Evolutionary conservation across 192 early-diverging fungal species (phyloP).

Genomic region (Funneliformis geosporum): DNA sequence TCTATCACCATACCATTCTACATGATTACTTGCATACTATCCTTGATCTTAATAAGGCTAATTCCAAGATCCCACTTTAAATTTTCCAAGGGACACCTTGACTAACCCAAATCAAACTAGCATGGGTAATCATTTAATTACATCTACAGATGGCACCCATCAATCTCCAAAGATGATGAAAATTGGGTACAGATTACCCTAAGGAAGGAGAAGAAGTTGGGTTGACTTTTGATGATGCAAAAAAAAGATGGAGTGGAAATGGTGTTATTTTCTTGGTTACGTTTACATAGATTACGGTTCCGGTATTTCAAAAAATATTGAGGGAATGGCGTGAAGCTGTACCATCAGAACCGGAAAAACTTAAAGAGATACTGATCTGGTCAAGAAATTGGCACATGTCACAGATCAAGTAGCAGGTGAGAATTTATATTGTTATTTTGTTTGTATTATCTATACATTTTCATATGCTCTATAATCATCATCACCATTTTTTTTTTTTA

Average conservation of each 20-base stretch:
- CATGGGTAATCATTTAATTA: background rate
- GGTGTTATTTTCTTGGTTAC: too few species aligned
- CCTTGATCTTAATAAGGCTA: constrained; percentile 34
- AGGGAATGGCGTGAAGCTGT: background rate
- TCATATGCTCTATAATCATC: too few species aligned
- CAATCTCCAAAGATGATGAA: background rate
- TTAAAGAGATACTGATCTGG: background rate
- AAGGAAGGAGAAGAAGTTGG: too few species aligned
- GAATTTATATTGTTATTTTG: too few species aligned
- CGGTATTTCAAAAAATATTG: background rate
- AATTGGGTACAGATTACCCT: background rate
- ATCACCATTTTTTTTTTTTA: too few species aligned
- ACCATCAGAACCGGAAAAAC: background rate
- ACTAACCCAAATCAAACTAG: background rate
- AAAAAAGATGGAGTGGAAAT: too few species aligned
- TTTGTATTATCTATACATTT: background rate
- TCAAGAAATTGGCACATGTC: background rate
- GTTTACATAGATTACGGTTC: background rate
- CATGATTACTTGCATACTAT: constrained; percentile 52
- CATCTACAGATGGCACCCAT: background rate
- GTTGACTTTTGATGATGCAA: too few species aligned
- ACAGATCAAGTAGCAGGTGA: background rate
- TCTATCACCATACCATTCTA: constrained; percentile 45
- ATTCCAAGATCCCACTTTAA: background rate
- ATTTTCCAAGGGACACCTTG: background rate